Percentiles rank a stretch among this genome's conserved stretches.
These are phyloP conservation scores for Populus ilicifolia DNA, from an alignment of 345 rosid genomes.

Conservation along the genomic window DNA sequence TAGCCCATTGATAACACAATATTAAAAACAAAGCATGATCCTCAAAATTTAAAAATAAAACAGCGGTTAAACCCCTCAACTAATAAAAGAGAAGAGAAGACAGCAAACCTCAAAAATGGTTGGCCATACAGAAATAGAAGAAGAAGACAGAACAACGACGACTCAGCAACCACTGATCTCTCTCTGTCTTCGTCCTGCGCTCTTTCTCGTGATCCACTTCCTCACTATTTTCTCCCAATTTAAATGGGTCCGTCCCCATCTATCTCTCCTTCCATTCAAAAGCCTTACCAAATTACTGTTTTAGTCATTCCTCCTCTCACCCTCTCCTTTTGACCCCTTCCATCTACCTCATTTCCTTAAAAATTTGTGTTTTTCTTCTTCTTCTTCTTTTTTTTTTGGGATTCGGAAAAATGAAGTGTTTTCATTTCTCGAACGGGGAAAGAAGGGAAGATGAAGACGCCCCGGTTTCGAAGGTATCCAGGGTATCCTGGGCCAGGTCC, in stretches of 20 bases:
- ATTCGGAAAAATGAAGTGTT: constrained; percentile 64
- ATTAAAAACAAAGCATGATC: not conserved
- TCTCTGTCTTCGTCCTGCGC: constrained; percentile 5
- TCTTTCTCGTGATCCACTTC: constrained; percentile 9
- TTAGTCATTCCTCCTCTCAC: not conserved
- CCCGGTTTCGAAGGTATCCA: constrained; percentile 50
- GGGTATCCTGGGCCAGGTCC: constrained; percentile 85
- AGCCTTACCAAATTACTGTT: not conserved
- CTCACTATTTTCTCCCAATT: not conserved
- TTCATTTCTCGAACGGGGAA: constrained; percentile 82
- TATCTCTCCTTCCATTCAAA: not conserved
- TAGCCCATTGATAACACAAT: not conserved
- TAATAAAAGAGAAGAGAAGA: not conserved
- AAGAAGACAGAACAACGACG: not conserved
- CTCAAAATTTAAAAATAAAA: not conserved
- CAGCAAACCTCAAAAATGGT: not conserved
- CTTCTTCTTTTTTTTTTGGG: too few relatives aligned
- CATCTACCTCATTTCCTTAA: not conserved
- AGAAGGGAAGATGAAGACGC: constrained; percentile 38
- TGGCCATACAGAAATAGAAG: not conserved
- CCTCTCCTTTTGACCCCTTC: not conserved
- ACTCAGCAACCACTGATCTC: not conserved
- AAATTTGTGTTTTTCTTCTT: not conserved
- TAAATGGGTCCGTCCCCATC: not conserved
- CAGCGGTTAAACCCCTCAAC: not conserved